phyloP scores from a whole-genome alignment of 2,329 filamentous ascomycete species.

The Trichoderma sp. region DNA sequence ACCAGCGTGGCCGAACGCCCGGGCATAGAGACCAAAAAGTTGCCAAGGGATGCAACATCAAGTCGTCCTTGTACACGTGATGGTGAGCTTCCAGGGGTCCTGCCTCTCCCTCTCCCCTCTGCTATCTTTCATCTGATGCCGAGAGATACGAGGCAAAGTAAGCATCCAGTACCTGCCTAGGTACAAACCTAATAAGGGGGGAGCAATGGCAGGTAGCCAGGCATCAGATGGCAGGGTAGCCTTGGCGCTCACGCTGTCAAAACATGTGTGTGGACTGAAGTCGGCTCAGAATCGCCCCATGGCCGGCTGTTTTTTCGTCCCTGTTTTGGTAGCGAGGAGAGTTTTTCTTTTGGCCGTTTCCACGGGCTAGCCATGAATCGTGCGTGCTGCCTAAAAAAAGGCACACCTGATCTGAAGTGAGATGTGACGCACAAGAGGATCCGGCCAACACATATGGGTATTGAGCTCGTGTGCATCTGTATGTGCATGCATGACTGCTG shows the following conservation, averaged over 20 bases:
- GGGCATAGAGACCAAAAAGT: neutral
- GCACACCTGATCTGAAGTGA: neutral
- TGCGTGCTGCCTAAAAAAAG: neutral
- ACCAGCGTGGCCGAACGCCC: constrained; percentile 8
- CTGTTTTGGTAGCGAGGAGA: neutral
- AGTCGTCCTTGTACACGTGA: constrained; percentile 1
- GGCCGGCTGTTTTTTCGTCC: constrained; percentile 17
- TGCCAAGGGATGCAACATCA: constrained; percentile 16
- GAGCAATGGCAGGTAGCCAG: neutral
- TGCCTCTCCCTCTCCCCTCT: neutral
- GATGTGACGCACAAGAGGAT: constrained; percentile 4
- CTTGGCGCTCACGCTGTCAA: constrained; percentile 11
- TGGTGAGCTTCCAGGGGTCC: neutral
- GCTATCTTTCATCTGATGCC: constrained; percentile 13
- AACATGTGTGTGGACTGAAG: neutral
- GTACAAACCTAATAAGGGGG: neutral
- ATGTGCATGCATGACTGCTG: neutral
- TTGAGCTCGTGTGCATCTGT: neutral
- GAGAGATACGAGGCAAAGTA: constrained; percentile 17
- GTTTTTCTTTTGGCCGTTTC: neutral
- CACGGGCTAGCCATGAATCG: neutral
- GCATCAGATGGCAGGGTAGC: neutral
- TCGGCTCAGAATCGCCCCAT: constrained; percentile 18
- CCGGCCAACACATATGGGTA: neutral
- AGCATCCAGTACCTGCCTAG: neutral